Conservation (phyloP, 352 stramenopile species). For the Pythium diclinum region DNA sequence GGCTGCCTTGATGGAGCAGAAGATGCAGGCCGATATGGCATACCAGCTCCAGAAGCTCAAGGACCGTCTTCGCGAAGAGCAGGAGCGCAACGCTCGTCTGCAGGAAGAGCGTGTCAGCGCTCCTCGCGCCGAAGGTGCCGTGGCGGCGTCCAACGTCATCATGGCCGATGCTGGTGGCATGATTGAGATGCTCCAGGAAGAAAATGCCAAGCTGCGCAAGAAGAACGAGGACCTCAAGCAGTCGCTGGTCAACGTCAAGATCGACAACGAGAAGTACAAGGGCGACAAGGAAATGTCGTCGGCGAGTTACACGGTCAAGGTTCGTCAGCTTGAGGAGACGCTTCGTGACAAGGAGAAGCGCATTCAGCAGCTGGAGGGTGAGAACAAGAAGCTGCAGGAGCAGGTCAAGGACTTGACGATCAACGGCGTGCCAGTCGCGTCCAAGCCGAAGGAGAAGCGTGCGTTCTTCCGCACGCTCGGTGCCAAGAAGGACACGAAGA, state of each 20-base stretch:
- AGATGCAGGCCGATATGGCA: slow-evolving; percentile 80
- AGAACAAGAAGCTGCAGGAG: slow-evolving; percentile 77
- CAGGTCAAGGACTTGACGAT: slow-evolving; percentile 38
- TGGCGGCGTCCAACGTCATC: slow-evolving; percentile 56
- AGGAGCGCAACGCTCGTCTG: slow-evolving; percentile 68
- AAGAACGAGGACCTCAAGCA: slow-evolving; percentile 78
- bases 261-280: slow-evolving; percentile 71
- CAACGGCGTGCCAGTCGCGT: slow-evolving; percentile 48
- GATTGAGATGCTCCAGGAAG: slow-evolving; percentile 79
- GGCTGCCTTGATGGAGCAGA: slow-evolving; percentile 67
- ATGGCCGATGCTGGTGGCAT: slow-evolving; percentile 80
- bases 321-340: slow-evolving; percentile 70
- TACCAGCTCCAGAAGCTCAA: slow-evolving; percentile 81
- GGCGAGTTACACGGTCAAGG: slow-evolving; percentile 67
- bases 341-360: slow-evolving; percentile 76
- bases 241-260: slow-evolving; percentile 55
- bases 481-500: slow-evolving; percentile 78
- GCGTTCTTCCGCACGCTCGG: slow-evolving; percentile 83
- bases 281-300: slow-evolving; percentile 77
- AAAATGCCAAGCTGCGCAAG: slow-evolving; percentile 74
- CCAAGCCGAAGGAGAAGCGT: slow-evolving; percentile 61
- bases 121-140: slow-evolving; percentile 17
- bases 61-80: slow-evolving; percentile 72
- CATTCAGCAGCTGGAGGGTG: slow-evolving; percentile 57
- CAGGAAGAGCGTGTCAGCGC: slow-evolving; percentile 44